Evolutionary conservation across 2,329 filamentous ascomycete species (phyloP), one percentile per base, ranked within the genome.

Genomic region (Colletotrichum truncatum): DNA sequence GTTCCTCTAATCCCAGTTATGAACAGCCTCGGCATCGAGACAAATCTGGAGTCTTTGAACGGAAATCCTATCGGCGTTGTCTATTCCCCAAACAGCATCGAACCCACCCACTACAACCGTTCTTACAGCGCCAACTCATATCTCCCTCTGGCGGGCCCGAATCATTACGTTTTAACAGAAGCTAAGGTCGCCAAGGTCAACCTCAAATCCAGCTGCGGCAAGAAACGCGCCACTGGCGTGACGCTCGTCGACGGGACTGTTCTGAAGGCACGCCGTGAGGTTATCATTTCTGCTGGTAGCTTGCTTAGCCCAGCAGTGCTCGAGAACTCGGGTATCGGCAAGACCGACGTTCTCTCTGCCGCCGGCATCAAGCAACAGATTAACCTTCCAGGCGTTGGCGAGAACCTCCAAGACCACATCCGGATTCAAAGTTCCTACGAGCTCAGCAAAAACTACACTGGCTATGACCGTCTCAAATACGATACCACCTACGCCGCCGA

Each of bases 251-350:
- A 74, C 25, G 73, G 70, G 39, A 73, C 70, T 1, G 23, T 63
- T 12, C 66, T 76, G 36, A 16, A 14, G 6, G 75, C 74, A 11
- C 66, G 68, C 1, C 68, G 69, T 10, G 74, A 74, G 69, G 78
- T 79, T 3, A 80, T 73, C 2, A 70, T 80, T 6, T 73, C 72
- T 0, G 70, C 71, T 4, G 86, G 87, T 11, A 76, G 82, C 0
- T 85, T 85, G 72, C 84, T 87, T 70, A 85, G 84, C 1, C 85
- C 86, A 1, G 82, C 86, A 36, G 72, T 90, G 1, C 81, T 90
- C 3, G 86, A 87, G 69, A 80, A 87, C 1, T 85, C 81, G n/a
- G 87, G 87, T 21, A 78, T 90, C 21, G 87, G 87, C 2, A 82
- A 82, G 1, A 69, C 68, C 6, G 71, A 76, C 0, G 80, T 88